These are phyloP conservation scores for Pythium coloratum DNA, from an alignment of 352 stramenopile species.

Conservation along the genomic window DNA sequence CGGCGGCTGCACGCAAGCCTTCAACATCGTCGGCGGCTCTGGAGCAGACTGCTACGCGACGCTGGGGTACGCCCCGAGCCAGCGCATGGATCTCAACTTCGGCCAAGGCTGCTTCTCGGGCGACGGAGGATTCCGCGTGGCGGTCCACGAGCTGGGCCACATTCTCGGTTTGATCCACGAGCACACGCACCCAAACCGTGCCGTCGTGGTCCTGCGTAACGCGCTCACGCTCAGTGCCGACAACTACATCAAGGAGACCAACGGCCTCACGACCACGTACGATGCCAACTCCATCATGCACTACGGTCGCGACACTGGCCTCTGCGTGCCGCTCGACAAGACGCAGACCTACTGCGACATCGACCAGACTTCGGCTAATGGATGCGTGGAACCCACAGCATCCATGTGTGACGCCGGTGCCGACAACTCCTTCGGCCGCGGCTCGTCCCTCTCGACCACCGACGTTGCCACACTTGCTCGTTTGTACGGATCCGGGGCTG, in stretches of 20 bases:
- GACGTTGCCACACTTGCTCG: conserved; percentile 22
- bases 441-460: conserved; percentile 11
- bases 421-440: conserved; percentile 28
- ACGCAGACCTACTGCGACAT: conserved; percentile 40
- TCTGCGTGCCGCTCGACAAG: conserved; percentile 39
- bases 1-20: conserved; percentile 38
- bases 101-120: conserved; percentile 41
- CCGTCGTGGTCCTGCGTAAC: conserved; percentile 43
- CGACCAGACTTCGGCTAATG: conserved; percentile 32
- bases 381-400: conserved; percentile 24
- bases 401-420: conserved; percentile 24
- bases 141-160: conserved; percentile 48
- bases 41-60: conserved; percentile 42
- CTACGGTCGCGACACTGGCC: conserved; percentile 39
- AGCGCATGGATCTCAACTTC: conserved; percentile 50
- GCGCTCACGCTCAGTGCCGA: conserved; percentile 45
- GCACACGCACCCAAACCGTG: conserved; percentile 47
- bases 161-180: conserved; percentile 47
- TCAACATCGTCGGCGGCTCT: conserved; percentile 30
- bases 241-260: conserved; percentile 48
- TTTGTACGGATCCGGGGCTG: conserved; percentile 21
- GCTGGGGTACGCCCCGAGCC: conserved; percentile 39
- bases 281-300: conserved; percentile 48
- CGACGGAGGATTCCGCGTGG: conserved; percentile 38
- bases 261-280: conserved; percentile 32